Evolutionary conservation across 148 eudicot genomes (phyloP).

Genomic region (Camellia lanceoleosa): DNA sequence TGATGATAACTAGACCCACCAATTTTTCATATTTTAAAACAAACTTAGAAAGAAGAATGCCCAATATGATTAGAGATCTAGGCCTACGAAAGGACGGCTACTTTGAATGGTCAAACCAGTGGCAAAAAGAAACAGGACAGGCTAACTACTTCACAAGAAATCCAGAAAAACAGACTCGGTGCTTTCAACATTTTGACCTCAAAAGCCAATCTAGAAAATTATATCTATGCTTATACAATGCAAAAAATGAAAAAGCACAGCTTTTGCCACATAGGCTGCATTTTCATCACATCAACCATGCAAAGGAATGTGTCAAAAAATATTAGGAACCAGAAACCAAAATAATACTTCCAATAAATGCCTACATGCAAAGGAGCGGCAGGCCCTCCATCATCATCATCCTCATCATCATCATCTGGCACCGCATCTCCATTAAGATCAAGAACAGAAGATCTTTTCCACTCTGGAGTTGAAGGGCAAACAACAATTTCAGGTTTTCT

Average conservation of each 20-base stretch:
- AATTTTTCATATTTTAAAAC: neutral
- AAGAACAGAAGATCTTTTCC: slow-evolving; percentile 90
- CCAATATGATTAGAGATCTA: neutral
- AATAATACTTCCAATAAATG: neutral
- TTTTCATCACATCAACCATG: neutral
- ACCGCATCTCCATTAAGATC: slow-evolving; percentile 92
- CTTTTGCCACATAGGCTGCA: neutral
- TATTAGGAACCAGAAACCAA: slow-evolving; percentile 7
- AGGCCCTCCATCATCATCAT: slow-evolving; percentile 68
- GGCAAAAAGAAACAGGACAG: neutral
- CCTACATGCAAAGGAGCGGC: slow-evolving; percentile 58
- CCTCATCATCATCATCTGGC: slow-evolving; percentile 87
- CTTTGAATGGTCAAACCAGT: neutral
- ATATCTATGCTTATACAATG: neutral
- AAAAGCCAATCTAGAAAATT: neutral
- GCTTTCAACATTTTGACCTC: neutral
- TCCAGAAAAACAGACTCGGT: neutral
- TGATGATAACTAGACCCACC: slow-evolving; percentile 4
- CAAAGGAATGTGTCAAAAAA: neutral
- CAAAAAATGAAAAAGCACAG: neutral
- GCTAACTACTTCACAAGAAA: neutral
- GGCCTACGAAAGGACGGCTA: neutral
- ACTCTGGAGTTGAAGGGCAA: slow-evolving; percentile 92
- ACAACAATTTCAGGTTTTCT: slow-evolving; percentile 63
- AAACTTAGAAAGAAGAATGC: neutral